Evolutionary conservation across 495 filamentous ascomycete genomes (phyloP), one percentile per base, ranked within the genome.

Genomic region (Podospora tetraspora): DNA sequence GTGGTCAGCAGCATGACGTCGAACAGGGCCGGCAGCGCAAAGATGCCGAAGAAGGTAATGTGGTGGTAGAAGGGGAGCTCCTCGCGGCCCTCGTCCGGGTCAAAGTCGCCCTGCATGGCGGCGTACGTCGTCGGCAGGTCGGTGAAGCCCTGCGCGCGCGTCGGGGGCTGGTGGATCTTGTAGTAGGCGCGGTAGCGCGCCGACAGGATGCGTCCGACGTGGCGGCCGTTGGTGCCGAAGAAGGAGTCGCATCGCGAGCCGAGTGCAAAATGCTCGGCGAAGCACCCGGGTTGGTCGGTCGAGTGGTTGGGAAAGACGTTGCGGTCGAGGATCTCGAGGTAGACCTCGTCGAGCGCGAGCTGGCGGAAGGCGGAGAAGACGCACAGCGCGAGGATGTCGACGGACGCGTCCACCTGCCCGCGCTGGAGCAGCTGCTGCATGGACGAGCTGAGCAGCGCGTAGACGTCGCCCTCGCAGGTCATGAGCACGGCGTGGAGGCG

Each of bases 201-300:
- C 0, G 84, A 83, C n/a, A 89, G 74, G 23, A 89, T 71, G 70
- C 82, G 84, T 57, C 86, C 86, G 52, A 89, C 81, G 23, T 77
- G 78, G 57, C 81, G 84, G 5, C 86, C 84, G 19, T 77, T 77
- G 19, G 87, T 77, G 68, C 85, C 86, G 61, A 89, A 88, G 68
- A 87, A 89, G 0, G 83, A 80, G 56, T 88, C 86, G 68, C 86
- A 89, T 32, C 84, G 84, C 7, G 86, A 86, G 11, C 86, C 86
- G 16, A 87, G 78, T 3, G 85, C 86, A 71, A 88, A 89, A 0
- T 84, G 81, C 70, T 89, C 86, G 9, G 86, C 83, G 69, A 89
- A 88, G 11, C 84, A 84, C 10, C 84, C 86, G 10, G 87, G 85
- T 70, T 89, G 86, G 68, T 89, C 86, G 3, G 82, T 72, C 58